Conservation (phyloP, 1,284 basidiomycete species). For the Ustilago tritici region DNA sequence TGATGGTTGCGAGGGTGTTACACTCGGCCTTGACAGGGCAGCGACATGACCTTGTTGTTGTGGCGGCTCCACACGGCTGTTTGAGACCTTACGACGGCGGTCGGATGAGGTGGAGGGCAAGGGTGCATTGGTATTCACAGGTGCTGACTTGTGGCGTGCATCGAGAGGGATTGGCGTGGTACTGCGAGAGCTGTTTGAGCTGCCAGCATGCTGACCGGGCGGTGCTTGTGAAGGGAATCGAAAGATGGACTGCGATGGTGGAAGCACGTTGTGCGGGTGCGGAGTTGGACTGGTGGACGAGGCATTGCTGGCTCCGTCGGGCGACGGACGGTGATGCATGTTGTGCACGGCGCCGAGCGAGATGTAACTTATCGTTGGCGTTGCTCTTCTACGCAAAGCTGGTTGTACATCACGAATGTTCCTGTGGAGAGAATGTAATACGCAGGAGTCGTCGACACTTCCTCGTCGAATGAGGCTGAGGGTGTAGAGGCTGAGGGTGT, state of each 20-base stretch:
- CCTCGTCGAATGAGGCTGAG: neutral
- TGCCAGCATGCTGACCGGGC: slow-evolving; percentile 2
- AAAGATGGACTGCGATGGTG: slow-evolving; percentile 34
- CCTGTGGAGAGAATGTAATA: neutral
- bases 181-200: neutral
- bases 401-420: neutral
- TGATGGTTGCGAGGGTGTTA: neutral
- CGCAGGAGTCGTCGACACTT: neutral
- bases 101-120: slow-evolving; percentile 2
- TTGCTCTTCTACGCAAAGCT: neutral
- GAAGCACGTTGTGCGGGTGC: slow-evolving; percentile 29
- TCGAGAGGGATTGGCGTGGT: slow-evolving; percentile 18
- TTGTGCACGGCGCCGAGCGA: neutral
- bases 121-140: slow-evolving; percentile 6
- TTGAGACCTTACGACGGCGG: slow-evolving; percentile 5
- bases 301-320: slow-evolving; percentile 13
- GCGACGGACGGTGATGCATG: slow-evolving; percentile 27
- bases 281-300: slow-evolving; percentile 17
- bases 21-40: slow-evolving; percentile 8
- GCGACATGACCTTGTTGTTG: neutral
- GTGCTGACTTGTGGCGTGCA: slow-evolving; percentile 26
- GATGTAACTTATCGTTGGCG: neutral
- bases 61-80: neutral
- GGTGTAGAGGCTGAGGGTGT: too few species aligned
- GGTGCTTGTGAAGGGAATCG: slow-evolving; percentile 36